A percentile compares a stretch with the other conserved stretches of the same genome.
These are phyloP conservation scores for Microdochium trichocladiopsis DNA, from an alignment of 2,329 filamentous ascomycete genomes.

Conservation along the genomic window DNA sequence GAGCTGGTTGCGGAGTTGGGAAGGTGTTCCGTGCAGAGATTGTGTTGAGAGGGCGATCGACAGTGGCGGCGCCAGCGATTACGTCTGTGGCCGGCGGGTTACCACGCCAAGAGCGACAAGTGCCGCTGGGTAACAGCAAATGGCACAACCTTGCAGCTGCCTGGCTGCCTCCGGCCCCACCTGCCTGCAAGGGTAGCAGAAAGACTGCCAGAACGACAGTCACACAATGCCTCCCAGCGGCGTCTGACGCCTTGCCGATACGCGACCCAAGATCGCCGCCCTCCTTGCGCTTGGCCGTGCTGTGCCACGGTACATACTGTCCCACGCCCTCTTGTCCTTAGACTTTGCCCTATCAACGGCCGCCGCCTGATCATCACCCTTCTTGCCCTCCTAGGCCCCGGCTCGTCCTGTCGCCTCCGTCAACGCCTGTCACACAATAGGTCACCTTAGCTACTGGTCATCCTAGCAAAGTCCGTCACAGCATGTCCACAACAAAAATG, in stretches of 20 bases:
- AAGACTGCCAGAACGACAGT: too few species aligned
- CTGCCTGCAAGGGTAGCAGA: too few species aligned
- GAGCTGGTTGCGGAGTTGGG: neutral
- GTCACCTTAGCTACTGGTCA: neutral
- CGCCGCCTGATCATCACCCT: neutral
- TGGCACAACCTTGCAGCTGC: too few species aligned
- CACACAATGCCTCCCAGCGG: too few species aligned
- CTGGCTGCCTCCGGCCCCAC: too few species aligned
- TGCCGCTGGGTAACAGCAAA: neutral
- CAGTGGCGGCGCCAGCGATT: neutral
- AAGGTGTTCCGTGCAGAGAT: neutral
- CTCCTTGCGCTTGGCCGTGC: too few species aligned
- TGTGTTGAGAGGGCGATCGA: too few species aligned
- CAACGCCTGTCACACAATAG: neutral
- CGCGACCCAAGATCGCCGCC: too few species aligned
- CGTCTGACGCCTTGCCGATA: too few species aligned
- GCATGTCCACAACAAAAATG: neutral
- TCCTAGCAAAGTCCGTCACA: neutral
- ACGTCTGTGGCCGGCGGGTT: neutral
- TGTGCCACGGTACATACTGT: neutral
- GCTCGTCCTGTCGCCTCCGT: neutral
- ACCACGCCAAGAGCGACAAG: neutral
- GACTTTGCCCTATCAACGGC: neutral
- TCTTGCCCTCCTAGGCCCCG: neutral
- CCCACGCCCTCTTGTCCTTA: neutral